A percentile compares a stretch with the other conserved stretches of the same genome.
Evolutionary conservation across 23 red algal genomes (phyloP).

Genomic region (Gracilaria gracilis): DNA sequence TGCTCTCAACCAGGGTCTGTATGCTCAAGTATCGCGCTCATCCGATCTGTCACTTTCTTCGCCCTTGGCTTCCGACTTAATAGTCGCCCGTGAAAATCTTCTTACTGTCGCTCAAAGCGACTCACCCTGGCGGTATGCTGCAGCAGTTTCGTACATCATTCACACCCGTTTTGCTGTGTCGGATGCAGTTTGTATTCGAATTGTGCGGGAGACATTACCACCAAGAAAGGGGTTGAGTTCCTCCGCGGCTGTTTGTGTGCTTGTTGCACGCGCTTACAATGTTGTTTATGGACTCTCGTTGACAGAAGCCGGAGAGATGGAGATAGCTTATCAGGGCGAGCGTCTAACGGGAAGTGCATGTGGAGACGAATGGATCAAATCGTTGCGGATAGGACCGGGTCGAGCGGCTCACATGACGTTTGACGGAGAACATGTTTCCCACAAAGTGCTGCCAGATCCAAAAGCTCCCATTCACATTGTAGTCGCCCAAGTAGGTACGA

Average conservation of each 20-base stretch:
- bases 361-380: conserved; percentile 75
- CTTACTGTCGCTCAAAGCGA: conserved; percentile 17
- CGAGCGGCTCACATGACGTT: conserved; percentile 44
- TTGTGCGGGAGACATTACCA: conserved; percentile 18
- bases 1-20: conserved; percentile 18
- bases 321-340: conserved; percentile 58
- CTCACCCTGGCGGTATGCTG: conserved; percentile 38
- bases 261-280: conserved; percentile 65
- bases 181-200: not conserved
- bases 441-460: not conserved
- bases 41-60: conserved; percentile 26
- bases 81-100: not conserved
- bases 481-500: conserved; percentile 39
- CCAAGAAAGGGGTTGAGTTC: conserved; percentile 61
- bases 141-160: conserved; percentile 46
- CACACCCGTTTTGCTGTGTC: conserved; percentile 7
- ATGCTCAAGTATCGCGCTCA: not conserved
- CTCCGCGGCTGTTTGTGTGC: conserved; percentile 52
- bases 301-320: conserved; percentile 56
- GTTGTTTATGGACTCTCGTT: conserved; percentile 9
- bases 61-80: not conserved
- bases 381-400: conserved; percentile 38
- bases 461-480: conserved; percentile 33
- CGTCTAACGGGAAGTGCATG: conserved; percentile 65
- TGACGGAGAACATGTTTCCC: conserved; percentile 48